A percentile compares a stretch with the other conserved stretches of the same genome.
Evolutionary conservation across 1,284 basidiomycete species (phyloP).

Genomic region (Trichosporon sp.): DNA sequence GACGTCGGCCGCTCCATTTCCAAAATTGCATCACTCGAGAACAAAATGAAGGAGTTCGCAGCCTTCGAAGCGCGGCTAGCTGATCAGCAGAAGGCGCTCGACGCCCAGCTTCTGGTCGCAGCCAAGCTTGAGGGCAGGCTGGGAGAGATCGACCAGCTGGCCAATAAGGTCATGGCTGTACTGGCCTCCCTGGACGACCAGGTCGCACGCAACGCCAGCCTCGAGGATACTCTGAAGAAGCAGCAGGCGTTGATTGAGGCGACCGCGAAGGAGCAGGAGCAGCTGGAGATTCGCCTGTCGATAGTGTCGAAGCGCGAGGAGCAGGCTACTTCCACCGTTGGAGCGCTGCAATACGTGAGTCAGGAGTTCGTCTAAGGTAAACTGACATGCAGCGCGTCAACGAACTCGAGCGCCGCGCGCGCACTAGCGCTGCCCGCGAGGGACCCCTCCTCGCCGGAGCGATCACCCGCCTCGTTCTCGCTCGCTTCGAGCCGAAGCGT

Average conservation of each 20-base stretch:
- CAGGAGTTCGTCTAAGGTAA: no score
- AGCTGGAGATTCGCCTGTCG: constrained; percentile 3
- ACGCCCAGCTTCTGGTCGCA: constrained; percentile 4
- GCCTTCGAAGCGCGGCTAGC: not conserved
- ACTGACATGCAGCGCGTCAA: constrained; percentile 17
- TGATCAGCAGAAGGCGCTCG: constrained; percentile 12
- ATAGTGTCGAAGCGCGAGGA: constrained; percentile 11
- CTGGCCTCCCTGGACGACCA: constrained; percentile 3
- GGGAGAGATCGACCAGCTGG: constrained; percentile 9
- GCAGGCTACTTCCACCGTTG: not conserved
- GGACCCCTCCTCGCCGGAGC: constrained; percentile 12
- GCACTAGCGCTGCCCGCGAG: constrained; percentile 11
- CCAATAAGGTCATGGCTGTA: not conserved
- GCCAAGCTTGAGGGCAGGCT: constrained; percentile 12
- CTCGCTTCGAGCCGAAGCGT: constrained; percentile 15
- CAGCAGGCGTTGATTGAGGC: constrained; percentile 6
- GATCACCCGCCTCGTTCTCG: constrained; percentile 10
- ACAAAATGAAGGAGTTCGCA: constrained; percentile 10
- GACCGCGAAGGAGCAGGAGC: constrained; percentile 12
- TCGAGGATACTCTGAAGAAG: constrained; percentile 9
- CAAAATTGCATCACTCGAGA: constrained; percentile 11
- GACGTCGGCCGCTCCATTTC: constrained; percentile 14
- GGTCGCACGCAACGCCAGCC: constrained; percentile 3
- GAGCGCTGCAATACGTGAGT: constrained; percentile 14
- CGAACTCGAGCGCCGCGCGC: constrained; percentile 12